Conservation (phyloP, 345 rosid genomes). For the Microthlaspi erraticum region DNA sequence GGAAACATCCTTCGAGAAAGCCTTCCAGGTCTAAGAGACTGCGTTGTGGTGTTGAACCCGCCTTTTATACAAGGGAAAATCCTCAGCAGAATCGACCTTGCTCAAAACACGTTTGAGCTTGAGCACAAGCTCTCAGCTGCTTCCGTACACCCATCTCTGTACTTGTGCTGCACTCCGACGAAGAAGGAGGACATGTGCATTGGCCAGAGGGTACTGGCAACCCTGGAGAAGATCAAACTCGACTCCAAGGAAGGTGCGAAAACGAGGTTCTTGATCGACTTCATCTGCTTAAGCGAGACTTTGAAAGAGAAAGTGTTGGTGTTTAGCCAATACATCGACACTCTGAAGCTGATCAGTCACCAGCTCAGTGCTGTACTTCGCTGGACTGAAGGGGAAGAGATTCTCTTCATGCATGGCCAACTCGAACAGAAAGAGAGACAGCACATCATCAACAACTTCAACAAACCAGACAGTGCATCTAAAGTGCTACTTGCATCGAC, state of each 20-base stretch:
- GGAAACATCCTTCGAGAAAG: slow-evolving; percentile 60
- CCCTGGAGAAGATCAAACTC: slow-evolving; percentile 40
- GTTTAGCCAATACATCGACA: slow-evolving; percentile 64
- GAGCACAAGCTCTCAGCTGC: slow-evolving; percentile 51
- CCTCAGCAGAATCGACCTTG: slow-evolving; percentile 45
- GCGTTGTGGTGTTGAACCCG: slow-evolving; percentile 60
- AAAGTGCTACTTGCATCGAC: slow-evolving; percentile 80
- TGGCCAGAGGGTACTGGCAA: not conserved
- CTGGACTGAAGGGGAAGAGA: slow-evolving; percentile 60
- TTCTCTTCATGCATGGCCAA: slow-evolving; percentile 59
- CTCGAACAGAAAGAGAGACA: slow-evolving; percentile 52
- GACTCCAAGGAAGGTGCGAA: slow-evolving; percentile 60
- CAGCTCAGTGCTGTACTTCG: slow-evolving; percentile 48
- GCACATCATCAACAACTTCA: slow-evolving; percentile 56
- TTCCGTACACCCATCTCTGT: slow-evolving; percentile 68
- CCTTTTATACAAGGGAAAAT: slow-evolving; percentile 51
- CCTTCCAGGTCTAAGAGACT: slow-evolving; percentile 73
- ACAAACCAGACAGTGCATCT: slow-evolving; percentile 52
- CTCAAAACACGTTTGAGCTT: slow-evolving; percentile 26
- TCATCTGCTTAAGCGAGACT: slow-evolving; percentile 52
- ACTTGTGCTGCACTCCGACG: slow-evolving; percentile 27
- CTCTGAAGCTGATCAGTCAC: slow-evolving; percentile 53
- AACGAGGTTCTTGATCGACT: slow-evolving; percentile 60
- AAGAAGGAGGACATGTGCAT: slow-evolving; percentile 13
- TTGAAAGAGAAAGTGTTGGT: slow-evolving; percentile 69